A percentile compares a stretch with the other conserved stretches of the same genome.
phyloP scores from a whole-genome alignment of 2,329 filamentous ascomycete species.

The Lachnum nothofagi region DNA sequence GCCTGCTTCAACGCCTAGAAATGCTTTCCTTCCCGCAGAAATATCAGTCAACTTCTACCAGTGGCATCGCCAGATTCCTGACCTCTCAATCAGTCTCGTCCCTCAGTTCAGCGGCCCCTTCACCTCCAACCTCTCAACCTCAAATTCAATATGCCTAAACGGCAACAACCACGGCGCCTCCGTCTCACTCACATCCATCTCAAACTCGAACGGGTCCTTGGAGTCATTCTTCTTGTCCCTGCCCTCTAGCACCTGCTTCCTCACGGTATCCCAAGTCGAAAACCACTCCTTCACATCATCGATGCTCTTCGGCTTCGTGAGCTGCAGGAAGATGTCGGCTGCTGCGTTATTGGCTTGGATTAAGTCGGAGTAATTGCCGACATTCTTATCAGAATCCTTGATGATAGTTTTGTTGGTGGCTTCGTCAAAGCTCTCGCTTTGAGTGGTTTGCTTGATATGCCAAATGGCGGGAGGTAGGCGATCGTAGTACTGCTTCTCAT shows the following conservation, averaged over 20 bases:
- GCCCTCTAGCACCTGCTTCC: not conserved
- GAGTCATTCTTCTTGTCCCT: not conserved
- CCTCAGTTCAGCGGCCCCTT: not conserved
- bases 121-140: not conserved
- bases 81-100: too few species aligned
- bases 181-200: not conserved
- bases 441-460: too few species aligned
- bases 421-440: too few species aligned
- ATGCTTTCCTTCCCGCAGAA: too few species aligned
- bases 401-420: too few species aligned
- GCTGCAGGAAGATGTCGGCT: not conserved
- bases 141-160: not conserved
- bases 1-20: too few species aligned
- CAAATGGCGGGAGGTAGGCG: too few species aligned
- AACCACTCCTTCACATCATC: not conserved
- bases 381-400: not conserved
- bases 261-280: not conserved
- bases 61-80: too few species aligned
- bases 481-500: too few species aligned
- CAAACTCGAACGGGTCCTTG: not conserved
- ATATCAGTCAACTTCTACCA: too few species aligned
- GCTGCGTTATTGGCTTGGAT: not conserved
- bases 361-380: not conserved
- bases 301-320: not conserved
- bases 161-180: not conserved